Evolutionary conservation across 2,329 filamentous ascomycete genomes (phyloP).

Genomic region (Immersiporthe knoxdaviesiana): DNA sequence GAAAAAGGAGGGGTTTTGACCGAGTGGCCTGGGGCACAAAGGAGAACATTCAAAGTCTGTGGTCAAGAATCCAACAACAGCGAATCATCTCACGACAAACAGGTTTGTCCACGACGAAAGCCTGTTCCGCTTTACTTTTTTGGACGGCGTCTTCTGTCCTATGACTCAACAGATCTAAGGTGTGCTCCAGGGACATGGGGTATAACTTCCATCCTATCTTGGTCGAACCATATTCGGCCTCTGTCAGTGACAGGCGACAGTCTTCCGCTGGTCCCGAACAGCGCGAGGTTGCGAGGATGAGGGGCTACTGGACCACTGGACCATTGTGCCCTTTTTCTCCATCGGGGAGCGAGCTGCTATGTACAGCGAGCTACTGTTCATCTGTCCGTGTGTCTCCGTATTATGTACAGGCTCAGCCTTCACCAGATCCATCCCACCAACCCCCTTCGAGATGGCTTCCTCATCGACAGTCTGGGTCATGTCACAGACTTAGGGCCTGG

Average conservation of each 20-base stretch:
- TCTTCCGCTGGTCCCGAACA: slow-evolving; percentile 9
- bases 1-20: no score
- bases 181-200: neutral
- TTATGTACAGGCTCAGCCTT: neutral
- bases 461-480: slow-evolving; percentile 27
- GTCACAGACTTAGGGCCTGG: slow-evolving; percentile 22
- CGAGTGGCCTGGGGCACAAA: no score
- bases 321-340: no score
- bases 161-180: neutral
- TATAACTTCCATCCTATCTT: neutral
- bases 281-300: slow-evolving; percentile 7
- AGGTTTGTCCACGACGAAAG: neutral
- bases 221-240: neutral
- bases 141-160: neutral
- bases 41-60: no score
- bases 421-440: neutral
- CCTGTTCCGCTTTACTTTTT: neutral
- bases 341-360: no score
- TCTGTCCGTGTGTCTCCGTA: no score
- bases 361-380: no score
- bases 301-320: neutral
- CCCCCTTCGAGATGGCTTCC: neutral
- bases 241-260: slow-evolving; percentile 7
- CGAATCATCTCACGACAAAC: neutral
- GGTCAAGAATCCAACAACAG: neutral